A percentile compares a stretch with the other conserved stretches of the same genome.
Evolutionary conservation across 805 yeast species (phyloP).

Genomic region (Saccharomyces paradoxus): DNA sequence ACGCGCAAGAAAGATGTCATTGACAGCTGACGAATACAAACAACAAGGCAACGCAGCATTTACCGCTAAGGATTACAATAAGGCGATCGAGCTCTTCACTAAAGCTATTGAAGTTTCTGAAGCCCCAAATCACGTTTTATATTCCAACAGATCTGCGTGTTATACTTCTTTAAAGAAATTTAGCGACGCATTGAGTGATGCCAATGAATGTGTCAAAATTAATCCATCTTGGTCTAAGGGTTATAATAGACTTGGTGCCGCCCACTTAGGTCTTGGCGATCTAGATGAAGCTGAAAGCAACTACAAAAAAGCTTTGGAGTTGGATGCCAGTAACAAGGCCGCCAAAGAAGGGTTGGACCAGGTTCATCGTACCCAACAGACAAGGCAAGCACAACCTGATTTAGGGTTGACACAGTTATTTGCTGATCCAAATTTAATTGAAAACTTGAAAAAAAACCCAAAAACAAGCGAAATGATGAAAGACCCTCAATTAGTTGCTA

Average conservation of each 20-base stretch:
- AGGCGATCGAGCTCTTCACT: conserved; percentile 74
- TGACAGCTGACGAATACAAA: conserved; percentile 69
- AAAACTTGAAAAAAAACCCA: conserved; percentile 72
- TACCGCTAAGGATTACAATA: conserved; percentile 71
- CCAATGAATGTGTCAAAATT: conserved; percentile 71
- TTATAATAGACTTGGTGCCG: conserved; percentile 87
- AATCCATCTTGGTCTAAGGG: conserved; percentile 94
- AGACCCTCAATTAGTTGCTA: conserved; percentile 75
- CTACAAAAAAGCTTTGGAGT: conserved; percentile 70
- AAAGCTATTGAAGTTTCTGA: conserved; percentile 81
- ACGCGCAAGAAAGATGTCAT: conserved; percentile 9
- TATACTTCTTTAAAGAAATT: conserved; percentile 75
- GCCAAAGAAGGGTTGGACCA: conserved; percentile 75
- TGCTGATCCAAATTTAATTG: conserved; percentile 69
- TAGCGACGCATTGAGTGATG: conserved; percentile 71
- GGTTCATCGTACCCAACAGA: conserved; percentile 52
- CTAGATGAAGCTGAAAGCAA: conserved; percentile 64
- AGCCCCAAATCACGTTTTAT: conserved; percentile 83
- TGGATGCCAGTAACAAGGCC: conserved; percentile 76
- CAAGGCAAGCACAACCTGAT: conserved; percentile 50
- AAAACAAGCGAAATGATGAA: conserved; percentile 79
- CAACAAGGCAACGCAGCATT: conserved; percentile 92
- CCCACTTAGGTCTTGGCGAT: conserved; percentile 78
- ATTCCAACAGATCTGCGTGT: conserved; percentile 89
- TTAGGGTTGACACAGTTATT: conserved; percentile 73